Percentiles rank a stretch among this genome's conserved stretches.
Conservation (phyloP, 140 eudicot species). For the Oenanthe javanica region DNA sequence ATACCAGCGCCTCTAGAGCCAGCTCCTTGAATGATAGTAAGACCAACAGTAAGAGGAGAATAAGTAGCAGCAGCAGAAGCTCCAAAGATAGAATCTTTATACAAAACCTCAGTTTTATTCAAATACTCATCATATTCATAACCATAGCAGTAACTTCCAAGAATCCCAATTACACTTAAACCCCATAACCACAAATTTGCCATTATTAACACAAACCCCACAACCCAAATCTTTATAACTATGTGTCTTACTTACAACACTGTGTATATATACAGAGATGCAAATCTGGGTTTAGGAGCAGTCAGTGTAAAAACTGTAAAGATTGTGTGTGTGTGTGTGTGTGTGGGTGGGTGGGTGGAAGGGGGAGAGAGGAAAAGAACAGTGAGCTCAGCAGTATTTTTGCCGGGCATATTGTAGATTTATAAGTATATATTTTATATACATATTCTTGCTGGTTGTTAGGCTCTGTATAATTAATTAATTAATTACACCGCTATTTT, state of each 20-base stretch:
- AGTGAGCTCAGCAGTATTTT: background rate
- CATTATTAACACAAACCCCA: constrained; percentile 3
- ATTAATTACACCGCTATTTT: background rate
- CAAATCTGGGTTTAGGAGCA: background rate
- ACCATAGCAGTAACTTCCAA: constrained; percentile 21
- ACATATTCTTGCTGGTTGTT: background rate
- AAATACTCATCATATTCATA: constrained; percentile 40
- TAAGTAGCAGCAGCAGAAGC: constrained; percentile 38
- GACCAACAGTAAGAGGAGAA: constrained; percentile 52
- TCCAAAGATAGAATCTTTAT: constrained; percentile 36
- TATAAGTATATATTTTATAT: background rate
- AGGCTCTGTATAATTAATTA: background rate
- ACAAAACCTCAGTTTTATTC: constrained; percentile 32
- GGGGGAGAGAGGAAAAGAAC: background rate
- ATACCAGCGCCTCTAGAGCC: constrained; percentile 91
- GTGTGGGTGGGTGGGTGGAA: background rate
- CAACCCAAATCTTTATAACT: background rate
- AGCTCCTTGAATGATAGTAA: constrained; percentile 80
- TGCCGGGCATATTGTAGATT: constrained; percentile 7
- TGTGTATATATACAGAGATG: background rate
- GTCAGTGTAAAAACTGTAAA: background rate
- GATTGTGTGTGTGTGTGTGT: background rate
- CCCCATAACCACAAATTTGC: constrained; percentile 23
- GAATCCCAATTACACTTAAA: constrained; percentile 27
- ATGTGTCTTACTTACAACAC: background rate